phyloP scores from a whole-genome alignment of 2,329 filamentous ascomycete species.

The Periconia sp. region DNA sequence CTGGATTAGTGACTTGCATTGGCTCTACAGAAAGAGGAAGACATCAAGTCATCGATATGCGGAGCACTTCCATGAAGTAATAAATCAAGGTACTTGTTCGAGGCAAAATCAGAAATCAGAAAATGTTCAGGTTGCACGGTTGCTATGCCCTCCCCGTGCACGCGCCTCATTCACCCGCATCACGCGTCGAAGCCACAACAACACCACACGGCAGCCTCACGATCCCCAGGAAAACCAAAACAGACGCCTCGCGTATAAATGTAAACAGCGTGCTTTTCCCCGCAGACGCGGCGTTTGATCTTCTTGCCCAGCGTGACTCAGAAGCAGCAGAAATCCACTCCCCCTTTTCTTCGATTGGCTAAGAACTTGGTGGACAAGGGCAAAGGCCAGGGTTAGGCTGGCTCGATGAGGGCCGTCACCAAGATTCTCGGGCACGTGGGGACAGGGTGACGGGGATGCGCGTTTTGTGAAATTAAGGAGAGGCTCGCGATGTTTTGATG shows the following conservation, averaged over 20 bases:
- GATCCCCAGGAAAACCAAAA: slow-evolving; percentile 9
- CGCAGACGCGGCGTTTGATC: slow-evolving; percentile 19
- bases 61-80: not conserved
- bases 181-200: slow-evolving; percentile 5
- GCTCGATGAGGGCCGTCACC: slow-evolving; percentile 2
- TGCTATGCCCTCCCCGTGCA: slow-evolving; percentile 8
- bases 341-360: slow-evolving; percentile 29
- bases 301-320: slow-evolving; percentile 21
- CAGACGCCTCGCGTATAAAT: slow-evolving; percentile 13
- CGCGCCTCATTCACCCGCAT: not conserved
- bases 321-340: slow-evolving; percentile 10
- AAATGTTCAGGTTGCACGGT: slow-evolving; percentile 10
- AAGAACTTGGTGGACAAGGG: slow-evolving; percentile 10
- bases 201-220: not conserved
- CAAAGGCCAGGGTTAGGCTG: slow-evolving; percentile 4
- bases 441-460: slow-evolving; percentile 23
- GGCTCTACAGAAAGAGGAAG: not conserved
- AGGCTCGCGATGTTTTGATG: slow-evolving; percentile 12
- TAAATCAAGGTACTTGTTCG: too few species aligned
- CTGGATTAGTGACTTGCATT: slow-evolving; percentile 23
- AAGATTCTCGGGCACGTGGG: slow-evolving; percentile 10
- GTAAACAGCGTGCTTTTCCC: slow-evolving; percentile 16
- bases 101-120: not conserved
- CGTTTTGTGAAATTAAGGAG: slow-evolving; percentile 32
- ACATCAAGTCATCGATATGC: not conserved